These are phyloP conservation scores for Pisolithus marmoratus DNA, from an alignment of 768 basidiomycete species.

Conservation along the genomic window DNA sequence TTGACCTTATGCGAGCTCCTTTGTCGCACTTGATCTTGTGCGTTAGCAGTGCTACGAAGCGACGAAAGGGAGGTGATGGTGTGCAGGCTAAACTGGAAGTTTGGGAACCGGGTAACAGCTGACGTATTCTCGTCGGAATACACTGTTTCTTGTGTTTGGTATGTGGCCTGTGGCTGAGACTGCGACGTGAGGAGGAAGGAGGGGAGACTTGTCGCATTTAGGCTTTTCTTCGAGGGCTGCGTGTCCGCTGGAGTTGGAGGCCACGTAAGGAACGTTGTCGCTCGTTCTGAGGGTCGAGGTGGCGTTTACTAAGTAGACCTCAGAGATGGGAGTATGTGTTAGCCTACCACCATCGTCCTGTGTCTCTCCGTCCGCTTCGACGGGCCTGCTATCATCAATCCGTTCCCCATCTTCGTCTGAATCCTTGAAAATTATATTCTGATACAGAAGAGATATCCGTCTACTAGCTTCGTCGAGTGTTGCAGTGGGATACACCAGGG, in stretches of 20 bases:
- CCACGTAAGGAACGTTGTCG: conserved; percentile 47
- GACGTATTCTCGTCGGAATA: conserved; percentile 43
- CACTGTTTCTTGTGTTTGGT: conserved; percentile 42
- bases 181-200: conserved; percentile 25
- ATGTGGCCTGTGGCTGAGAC: conserved; percentile 22
- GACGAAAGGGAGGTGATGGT: conserved; percentile 45
- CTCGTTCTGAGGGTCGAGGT: conserved; percentile 5
- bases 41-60: conserved; percentile 22
- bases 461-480: conserved; percentile 62
- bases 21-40: not conserved
- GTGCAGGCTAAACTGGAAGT: conserved; percentile 69
- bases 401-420: conserved; percentile 30
- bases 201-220: conserved; percentile 12
- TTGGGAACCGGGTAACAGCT: conserved; percentile 59
- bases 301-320: conserved; percentile 3
- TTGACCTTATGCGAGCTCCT: conserved; percentile 44
- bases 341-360: conserved; percentile 9
- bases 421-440: conserved; percentile 65
- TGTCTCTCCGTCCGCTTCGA: conserved; percentile 14
- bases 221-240: not conserved
- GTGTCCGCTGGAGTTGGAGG: conserved; percentile 37
- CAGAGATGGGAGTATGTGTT: not conserved
- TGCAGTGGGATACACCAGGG: conserved; percentile 39
- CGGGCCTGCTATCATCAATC: conserved; percentile 8
- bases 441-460: conserved; percentile 65